These are phyloP conservation scores for Bryoerythrophyllum caledonicum DNA, from an alignment of 225 moss, liverwort and hornwort genomes.

Conservation along the genomic window DNA sequence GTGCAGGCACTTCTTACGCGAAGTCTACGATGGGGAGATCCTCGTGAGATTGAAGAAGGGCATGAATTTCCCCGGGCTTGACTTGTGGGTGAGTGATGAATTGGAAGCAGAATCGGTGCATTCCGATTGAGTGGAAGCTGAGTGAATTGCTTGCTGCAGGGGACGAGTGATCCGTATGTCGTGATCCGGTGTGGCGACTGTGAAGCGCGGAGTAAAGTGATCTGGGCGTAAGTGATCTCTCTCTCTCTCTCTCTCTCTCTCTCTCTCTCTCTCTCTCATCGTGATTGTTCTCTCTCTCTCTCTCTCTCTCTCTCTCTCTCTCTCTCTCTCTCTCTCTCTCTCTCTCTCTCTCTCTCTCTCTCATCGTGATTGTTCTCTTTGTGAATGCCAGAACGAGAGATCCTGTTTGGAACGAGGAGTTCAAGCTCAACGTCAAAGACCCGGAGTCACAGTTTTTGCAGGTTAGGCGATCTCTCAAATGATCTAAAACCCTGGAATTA, in stretches of 20 bases:
- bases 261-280: constrained; percentile 9
- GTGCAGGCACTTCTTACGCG: constrained; percentile 62
- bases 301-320: neutral
- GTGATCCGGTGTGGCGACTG: constrained; percentile 61
- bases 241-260: neutral
- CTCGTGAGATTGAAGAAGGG: constrained; percentile 68
- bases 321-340: neutral
- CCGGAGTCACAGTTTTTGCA: constrained; percentile 53
- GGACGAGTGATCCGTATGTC: constrained; percentile 91
- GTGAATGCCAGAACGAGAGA: constrained; percentile 63
- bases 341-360: neutral
- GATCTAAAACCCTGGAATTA: too few species aligned
- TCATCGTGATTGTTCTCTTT: constrained; percentile 28
- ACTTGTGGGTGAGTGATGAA: constrained; percentile 68
- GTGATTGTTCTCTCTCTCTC: neutral
- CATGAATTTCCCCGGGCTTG: constrained; percentile 73
- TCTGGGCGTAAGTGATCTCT: constrained; percentile 66
- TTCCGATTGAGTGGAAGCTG: too few species aligned
- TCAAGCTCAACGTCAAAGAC: constrained; percentile 70
- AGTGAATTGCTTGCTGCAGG: constrained; percentile 41
- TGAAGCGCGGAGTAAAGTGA: constrained; percentile 62
- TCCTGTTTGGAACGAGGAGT: constrained; percentile 88
- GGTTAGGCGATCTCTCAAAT: constrained; percentile 44
- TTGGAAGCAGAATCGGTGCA: too few species aligned
- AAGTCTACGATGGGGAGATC: constrained; percentile 70